Base-by-base conservation (phyloP, 2,329 filamentous ascomycete genomes). In the Helotiales sp. region DNA sequence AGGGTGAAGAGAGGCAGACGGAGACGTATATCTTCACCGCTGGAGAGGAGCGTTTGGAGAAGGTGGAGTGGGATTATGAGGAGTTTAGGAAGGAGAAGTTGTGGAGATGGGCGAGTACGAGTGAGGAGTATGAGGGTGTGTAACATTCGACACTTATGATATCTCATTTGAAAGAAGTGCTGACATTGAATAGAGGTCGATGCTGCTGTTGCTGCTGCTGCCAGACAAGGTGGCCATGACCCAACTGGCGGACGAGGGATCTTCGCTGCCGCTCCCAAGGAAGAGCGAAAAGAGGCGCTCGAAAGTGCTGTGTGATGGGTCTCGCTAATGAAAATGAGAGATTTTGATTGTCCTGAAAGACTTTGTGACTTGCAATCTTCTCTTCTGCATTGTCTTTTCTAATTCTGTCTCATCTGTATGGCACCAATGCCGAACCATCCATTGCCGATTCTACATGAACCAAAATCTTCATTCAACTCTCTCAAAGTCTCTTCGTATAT, bases 1-100 rank as follows among this genome's bases (percentile, higher is more conserved):
- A 69, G 8, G 34, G 45, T 3, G 68, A 71, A 28, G 43, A 65
- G 24, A 79, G 80, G 15, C 77, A 80, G 15, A 82, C 89, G 2
- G 82, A 85, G 61, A 87, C 88, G 13, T 94, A 94, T 76, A 84
- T 93, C 5, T 93, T 86, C 79, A 81, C 82, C 52, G 78, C 76
- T 15, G 70, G 81, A 1, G 77, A 80, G 17, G 71, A 78, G 0
- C 43, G 75, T 0, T 80, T 98, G 20, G 93, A 97, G 78, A 82
- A 86, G 34, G 79, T 82, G 24, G 93, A 97, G 78, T 98, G 95
- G 95, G 92, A 97, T 77, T 96, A 93, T 80, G 88, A 90, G 57
- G 88, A 91, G 70, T 98, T 97, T 77, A 87, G 90, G 69, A 83
- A 84, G 73, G 89, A 96, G 69, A 97, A 93, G 82, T 82, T 91